Conservation (phyloP, 106 monocot genomes). For the Narthecium ossifragum region DNA sequence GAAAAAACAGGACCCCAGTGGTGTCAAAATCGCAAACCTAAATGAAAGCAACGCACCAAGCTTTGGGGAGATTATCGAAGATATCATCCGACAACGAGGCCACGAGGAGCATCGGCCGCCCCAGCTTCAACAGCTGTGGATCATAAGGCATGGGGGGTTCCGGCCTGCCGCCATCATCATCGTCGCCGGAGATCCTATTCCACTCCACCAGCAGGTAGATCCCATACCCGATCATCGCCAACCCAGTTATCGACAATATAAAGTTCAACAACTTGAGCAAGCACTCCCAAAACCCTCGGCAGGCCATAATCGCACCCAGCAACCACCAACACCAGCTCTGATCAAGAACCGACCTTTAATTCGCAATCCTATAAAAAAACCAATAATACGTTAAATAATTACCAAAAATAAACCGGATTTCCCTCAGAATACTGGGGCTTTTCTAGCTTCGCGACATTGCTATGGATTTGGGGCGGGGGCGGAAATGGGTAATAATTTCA, state of each 20-base stretch:
- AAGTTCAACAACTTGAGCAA: conserved; percentile 12
- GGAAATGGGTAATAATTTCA: not conserved
- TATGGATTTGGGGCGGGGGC: not conserved
- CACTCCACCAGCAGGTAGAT: conserved; percentile 11
- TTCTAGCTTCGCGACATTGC: not conserved
- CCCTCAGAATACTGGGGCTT: not conserved
- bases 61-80: conserved; percentile 15
- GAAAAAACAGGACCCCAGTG: not conserved
- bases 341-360: not conserved
- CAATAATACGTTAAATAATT: not conserved
- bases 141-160: not conserved
- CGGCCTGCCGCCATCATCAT: not conserved
- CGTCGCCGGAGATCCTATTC: not conserved
- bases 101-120: conserved; percentile 15
- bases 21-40: not conserved
- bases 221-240: conserved; percentile 18
- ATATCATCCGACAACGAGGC: conserved; percentile 7
- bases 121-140: conserved; percentile 12
- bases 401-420: not conserved
- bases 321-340: not conserved
- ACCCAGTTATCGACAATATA: conserved; percentile 2
- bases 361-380: not conserved
- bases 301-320: not conserved
- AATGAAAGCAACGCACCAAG: conserved; percentile 7
- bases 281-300: conserved; percentile 16